Base-by-base conservation (phyloP, 257 asterid genomes). In the Solanum medicagineum region DNA sequence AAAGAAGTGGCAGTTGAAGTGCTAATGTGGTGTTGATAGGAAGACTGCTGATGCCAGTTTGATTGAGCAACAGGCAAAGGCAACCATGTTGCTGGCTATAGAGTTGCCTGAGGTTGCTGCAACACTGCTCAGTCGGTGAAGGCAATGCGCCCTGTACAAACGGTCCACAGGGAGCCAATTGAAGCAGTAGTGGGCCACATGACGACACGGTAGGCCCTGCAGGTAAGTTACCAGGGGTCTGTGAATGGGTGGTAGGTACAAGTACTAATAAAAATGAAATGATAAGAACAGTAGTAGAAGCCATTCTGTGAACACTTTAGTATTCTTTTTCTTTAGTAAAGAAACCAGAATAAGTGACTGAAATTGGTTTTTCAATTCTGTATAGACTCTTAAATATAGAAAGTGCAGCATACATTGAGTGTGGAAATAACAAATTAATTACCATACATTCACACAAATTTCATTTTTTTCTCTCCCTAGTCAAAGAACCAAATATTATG, bases 1-100 rank as follows among this genome's bases (percentile, higher is more conserved):
- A 95, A 12, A 92, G 89, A 69, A 11, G 40, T n/a, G 97, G 98
- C n/a, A 95, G 80, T 88, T 91, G 91, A 65, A 91, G 94, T 13
- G 97, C 97, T 19, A 88, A 91, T 8, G 95, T 90, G 9, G 86
- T 75, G 82, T 93, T 93, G 86, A 95, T 86, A 10, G 98, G 94
- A 42, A 90, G 83, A 14, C 89, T 83, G 60, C 84, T 85, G 69
- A 85, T 79, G n/a, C 87, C 45, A 22, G 93, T 87, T 56, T 89
- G 93, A 49, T 90, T 86, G 24, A 93, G 89, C 91, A 93, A 84
- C 29, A 91, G 22, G 75, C 97, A 95, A 83, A 93, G 89, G 47
- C 98, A 93, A 59, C 65, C 45, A 17, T 89, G 87, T 75, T 90
- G 91, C 65, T 85, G 88, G 59, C 10, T 53, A 81, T 91, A 85